Evolutionary conservation across 495 filamentous ascomycete genomes (phyloP), one percentile per base, ranked within the genome.

Genomic region (Aspergillus haitiensis): DNA sequence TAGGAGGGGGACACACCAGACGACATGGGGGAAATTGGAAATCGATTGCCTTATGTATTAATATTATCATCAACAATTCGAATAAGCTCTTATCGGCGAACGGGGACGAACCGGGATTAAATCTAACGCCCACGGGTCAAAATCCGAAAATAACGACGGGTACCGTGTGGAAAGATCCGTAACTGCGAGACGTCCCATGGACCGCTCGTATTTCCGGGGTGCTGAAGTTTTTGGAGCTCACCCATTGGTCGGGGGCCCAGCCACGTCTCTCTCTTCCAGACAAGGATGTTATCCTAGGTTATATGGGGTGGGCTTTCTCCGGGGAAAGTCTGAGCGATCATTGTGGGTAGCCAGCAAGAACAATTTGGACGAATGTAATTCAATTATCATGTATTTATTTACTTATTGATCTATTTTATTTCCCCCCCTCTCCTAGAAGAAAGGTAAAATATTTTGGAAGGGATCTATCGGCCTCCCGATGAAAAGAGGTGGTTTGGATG

Each of bases 41-140:
- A 58, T 55, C 45, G 56, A 54, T 69, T 60, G 44, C 56, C 54
- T 60, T 72, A 73, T 71, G 67, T 72, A 67, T 75, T 72, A 64
- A 31, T 46, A 73, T 72, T 72, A 68, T 64, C 66, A 69, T 71
- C 60, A 49, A 52, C 67, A 67, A 62, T 71, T 62, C 55, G 54
- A 37, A 44, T 49, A 52, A 56, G 53, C 55, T 59, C 63, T 72
- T 70, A 70, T 72, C 67, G 59, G 64, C 16, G 39, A 35, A 11
- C 21, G 21, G n/a, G 67, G 62, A 58, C n/a, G 45, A 31, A 7
- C 51, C 63, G 60, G 59, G 56, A 46, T 59, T 64, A 31, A 39
- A 47, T 31, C 48, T 31, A 54, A 45, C 15, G 12, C 36, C 51
- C 45, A 60, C 35, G 11, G 50, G 48, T 32, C 15, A 18, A 15